Evolutionary conservation across 1,139 yeast genomes (phyloP), one percentile per base, ranked within the genome.

Genomic region (Candida tropicalis): DNA sequence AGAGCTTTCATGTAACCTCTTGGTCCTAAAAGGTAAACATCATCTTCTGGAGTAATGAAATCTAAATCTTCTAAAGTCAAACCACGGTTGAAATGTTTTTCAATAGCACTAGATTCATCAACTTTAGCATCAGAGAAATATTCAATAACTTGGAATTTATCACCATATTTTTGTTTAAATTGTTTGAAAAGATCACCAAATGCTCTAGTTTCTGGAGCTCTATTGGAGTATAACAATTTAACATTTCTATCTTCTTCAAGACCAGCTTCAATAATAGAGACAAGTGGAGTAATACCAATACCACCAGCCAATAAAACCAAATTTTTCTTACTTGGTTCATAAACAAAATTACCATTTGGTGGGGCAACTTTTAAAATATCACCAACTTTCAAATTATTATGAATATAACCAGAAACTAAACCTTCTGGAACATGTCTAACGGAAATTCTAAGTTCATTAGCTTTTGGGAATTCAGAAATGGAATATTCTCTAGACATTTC

Each of bases 271-370:
- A 75, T 56, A 58, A 82, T 76, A 7, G 86, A 65, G 39, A 81
- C 56, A 43, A 81, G 50, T 34, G 90, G 89, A 2, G 89, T 84
- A 45, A 82, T 77, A 50, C 89, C 90, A 50, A 82, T 81, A 42
- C 89, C 90, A 41, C 83, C 86, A 23, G 79, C 74, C 42, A 81
- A 60, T 34, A 82, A 60, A 8, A 65, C 55, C 3, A 79, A 66
- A 17, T 75, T 65, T 20, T 74, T 72, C 9, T 23, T 38, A 16
- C 56, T 49, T 3, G 49, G 44, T 8, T 53, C 50, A 55, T 74
- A 69, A 2, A 57, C 63, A 51, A 82, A 76, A 42, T 73, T 75
- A 33, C 89, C 90, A 20, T 71, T 68, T 34, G 90, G 90, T 11
- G 87, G 79, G 41, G 82, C 70, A 27, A 83, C 70, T 40, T 68